Evolutionary conservation across 441 rosid genomes (phyloP), one percentile per base, ranked within the genome.

Genomic region (Croton laevigatus): DNA sequence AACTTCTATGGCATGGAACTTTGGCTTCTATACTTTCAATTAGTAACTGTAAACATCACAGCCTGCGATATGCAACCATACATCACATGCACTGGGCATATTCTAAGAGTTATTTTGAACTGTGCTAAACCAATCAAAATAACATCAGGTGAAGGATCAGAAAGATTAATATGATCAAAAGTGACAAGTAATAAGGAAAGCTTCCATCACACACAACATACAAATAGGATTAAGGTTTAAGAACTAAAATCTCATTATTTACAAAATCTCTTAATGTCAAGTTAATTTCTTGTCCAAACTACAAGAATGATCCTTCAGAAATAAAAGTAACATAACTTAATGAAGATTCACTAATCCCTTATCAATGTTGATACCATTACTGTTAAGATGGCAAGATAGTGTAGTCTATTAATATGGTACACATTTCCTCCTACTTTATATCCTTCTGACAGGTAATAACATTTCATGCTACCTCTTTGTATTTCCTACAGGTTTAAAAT

Each of bases 381-480:
- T 71, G 17, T 23, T 5, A 42, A 52, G 52, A 22, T 61, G 45
- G 72, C 48, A n/a, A 66, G 61, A 66, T 40, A 53, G 63, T 68
- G 9, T 53, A 66, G 40, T 51, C 16, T 40, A 55, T 59, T 38
- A 12, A 37, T 17, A 62, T 54, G 66, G 27, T 46, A 38, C 42
- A 51, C 42, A 40, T 51, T 74, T 57, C 64, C 71, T 58, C 69
- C 74, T 44, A 60, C 4, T 62, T 44, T 62, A 36, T 44, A 40
- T 69, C 63, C 37, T 55, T 66, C 54, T 19, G 44, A 49, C 19
- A 54, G 49, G 38, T 38, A 40, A 34, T 6, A 66, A 67, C 49
- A 53, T 40, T 52, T 23, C 64, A 16, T 53, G 17, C 53, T 67
- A 59, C 70, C 20, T 38, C 70, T 17, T 42, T 36, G 38, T 48